Percentiles rank a stretch among this genome's conserved stretches.
Evolutionary conservation across 257 asterid genomes (phyloP).

Genomic region (Misopates orontium): DNA sequence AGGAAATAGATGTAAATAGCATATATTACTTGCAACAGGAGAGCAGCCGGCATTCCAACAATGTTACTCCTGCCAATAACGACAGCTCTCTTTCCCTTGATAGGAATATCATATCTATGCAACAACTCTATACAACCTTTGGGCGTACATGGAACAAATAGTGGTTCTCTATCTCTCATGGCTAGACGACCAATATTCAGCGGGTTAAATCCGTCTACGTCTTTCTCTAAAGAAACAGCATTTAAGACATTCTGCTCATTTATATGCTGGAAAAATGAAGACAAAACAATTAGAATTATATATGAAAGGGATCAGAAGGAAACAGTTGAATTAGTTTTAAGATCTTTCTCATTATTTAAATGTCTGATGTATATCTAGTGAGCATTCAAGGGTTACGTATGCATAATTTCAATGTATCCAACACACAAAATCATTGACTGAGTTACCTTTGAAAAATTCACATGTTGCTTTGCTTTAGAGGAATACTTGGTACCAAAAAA

Average conservation of each 20-base stretch:
- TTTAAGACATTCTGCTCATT: slow-evolving; percentile 74
- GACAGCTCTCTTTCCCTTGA: slow-evolving; percentile 88
- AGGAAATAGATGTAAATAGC: not conserved
- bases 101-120: slow-evolving; percentile 66
- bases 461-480: no score
- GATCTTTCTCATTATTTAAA: not conserved
- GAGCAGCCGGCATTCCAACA: slow-evolving; percentile 92
- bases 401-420: slow-evolving; percentile 2
- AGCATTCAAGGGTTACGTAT: not conserved
- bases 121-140: slow-evolving; percentile 90
- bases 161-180: slow-evolving; percentile 90
- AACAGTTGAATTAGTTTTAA: slow-evolving; percentile 9
- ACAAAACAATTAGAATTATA: slow-evolving; percentile 18
- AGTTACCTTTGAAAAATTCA: not conserved
- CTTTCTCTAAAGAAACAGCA: slow-evolving; percentile 87
- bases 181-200: slow-evolving; percentile 87
- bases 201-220: slow-evolving; percentile 97
- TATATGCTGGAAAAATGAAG: slow-evolving; percentile 63
- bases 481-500: not conserved
- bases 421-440: not conserved
- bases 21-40: slow-evolving; percentile 71
- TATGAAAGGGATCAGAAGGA: not conserved
- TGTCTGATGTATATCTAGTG: not conserved
- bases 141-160: slow-evolving; percentile 93
- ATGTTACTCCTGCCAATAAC: slow-evolving; percentile 95